Percentiles rank a stretch among this genome's conserved stretches.
These are phyloP conservation scores for Centaurea solstitialis DNA, from an alignment of 129 eudicot genomes.

Conservation along the genomic window DNA sequence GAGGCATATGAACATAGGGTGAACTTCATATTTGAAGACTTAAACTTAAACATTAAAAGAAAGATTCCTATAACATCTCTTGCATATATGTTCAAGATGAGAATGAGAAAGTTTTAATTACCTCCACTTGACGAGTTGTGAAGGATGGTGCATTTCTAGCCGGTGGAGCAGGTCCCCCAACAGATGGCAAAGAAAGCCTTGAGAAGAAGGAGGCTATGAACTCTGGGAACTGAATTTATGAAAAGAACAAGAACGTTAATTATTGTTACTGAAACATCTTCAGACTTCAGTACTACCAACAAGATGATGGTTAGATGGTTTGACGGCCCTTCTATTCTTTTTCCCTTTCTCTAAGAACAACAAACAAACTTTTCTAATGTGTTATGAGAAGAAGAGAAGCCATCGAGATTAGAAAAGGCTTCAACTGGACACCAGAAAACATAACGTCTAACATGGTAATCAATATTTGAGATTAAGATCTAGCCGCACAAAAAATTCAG, in stretches of 20 bases:
- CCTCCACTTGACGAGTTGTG: conserved; percentile 75
- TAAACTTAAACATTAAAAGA: not conserved
- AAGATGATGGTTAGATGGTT: conserved; percentile 10
- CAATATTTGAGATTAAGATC: too few species aligned
- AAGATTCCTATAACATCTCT: not conserved
- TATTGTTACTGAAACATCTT: conserved; percentile 1
- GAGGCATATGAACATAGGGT: not conserved
- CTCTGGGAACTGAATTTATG: conserved; percentile 71
- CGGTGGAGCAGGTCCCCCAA: conserved; percentile 55
- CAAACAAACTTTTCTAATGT: not conserved
- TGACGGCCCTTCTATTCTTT: not conserved
- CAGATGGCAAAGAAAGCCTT: conserved; percentile 78
- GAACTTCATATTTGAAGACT: not conserved
- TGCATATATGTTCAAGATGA: conserved; percentile 3
- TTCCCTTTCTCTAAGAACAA: not conserved
- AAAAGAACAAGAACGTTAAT: not conserved
- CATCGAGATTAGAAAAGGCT: not conserved
- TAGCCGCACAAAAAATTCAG: not conserved
- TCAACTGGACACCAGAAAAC: not conserved
- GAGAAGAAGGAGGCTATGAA: conserved; percentile 79
- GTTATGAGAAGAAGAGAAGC: not conserved
- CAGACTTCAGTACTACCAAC: not conserved
- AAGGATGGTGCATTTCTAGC: conserved; percentile 60
- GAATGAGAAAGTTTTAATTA: conserved; percentile 28
- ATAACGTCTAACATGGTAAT: not conserved